phyloP scores from a whole-genome alignment of 345 rosid genomes.

The Microthlaspi erraticum region DNA sequence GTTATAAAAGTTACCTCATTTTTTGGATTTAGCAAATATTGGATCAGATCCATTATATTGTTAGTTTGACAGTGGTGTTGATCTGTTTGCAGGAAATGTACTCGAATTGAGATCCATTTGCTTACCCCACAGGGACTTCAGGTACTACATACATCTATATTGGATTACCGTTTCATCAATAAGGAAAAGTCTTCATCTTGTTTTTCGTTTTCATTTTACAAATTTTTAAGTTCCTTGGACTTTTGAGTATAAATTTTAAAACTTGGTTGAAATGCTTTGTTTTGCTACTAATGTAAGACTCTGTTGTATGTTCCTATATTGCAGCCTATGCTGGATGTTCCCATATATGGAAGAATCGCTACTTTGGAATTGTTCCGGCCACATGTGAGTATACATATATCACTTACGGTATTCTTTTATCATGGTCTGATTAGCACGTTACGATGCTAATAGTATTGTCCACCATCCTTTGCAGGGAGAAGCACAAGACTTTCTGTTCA shows the following conservation, averaged over 20 bases:
- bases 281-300: background rate
- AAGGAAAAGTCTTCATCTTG: background rate
- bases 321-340: conserved; percentile 99
- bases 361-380: conserved; percentile 94
- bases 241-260: background rate
- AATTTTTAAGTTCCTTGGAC: conserved; percentile 4
- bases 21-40: background rate
- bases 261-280: background rate
- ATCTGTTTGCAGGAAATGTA: conserved; percentile 78
- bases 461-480: conserved; percentile 67
- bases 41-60: conserved; percentile 5
- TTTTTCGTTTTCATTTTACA: background rate
- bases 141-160: conserved; percentile 48
- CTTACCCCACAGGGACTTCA: conserved; percentile 92
- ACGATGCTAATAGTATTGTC: conserved; percentile 7
- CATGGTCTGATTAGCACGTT: conserved; percentile 22
- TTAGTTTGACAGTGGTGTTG: conserved; percentile 23
- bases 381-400: conserved; percentile 65
- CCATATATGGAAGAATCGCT: conserved; percentile 97
- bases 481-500: conserved; percentile 90
- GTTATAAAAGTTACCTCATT: conserved; percentile 7
- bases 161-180: conserved; percentile 15
- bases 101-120: conserved; percentile 92
- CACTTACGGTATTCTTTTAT: background rate
- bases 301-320: conserved; percentile 82